Evolutionary conservation across 2,329 filamentous ascomycete genomes (phyloP).

Genomic region (Sporothrix pseudoabietina): DNA sequence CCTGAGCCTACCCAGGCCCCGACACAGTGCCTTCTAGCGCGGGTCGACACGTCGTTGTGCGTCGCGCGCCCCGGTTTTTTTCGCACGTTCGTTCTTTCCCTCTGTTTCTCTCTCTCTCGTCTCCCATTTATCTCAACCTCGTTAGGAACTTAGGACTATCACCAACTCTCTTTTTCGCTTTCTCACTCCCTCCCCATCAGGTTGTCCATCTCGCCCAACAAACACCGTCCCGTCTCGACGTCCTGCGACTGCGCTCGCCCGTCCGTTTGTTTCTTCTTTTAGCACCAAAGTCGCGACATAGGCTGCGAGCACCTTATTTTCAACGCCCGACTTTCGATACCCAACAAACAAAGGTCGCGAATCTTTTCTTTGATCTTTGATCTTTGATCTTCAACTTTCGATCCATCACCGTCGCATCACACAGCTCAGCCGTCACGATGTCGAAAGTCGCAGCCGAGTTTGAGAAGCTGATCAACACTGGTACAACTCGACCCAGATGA

Average conservation of each 20-base stretch:
- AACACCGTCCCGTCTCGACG: neutral
- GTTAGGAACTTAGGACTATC: neutral
- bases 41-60: slow-evolving; percentile 11
- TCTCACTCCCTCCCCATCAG: neutral
- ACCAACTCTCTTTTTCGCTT: neutral
- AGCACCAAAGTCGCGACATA: neutral
- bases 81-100: neutral
- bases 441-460: slow-evolving; percentile 51
- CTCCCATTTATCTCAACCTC: neutral
- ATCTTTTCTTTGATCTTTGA: neutral
- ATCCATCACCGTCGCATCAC: neutral
- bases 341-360: neutral
- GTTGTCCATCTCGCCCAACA: neutral
- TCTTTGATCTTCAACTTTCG: neutral
- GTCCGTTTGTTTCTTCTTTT: neutral
- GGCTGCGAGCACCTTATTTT: neutral
- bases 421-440: slow-evolving; percentile 27
- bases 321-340: neutral
- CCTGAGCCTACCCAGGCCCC: neutral
- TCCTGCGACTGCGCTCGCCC: neutral
- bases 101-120: neutral
- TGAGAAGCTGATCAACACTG: slow-evolving; percentile 58
- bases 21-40: slow-evolving; percentile 7
- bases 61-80: slow-evolving; percentile 8
- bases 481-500: slow-evolving; percentile 41